Base-by-base conservation (phyloP, 164 flowering plant species). In the Sedum album region DNA sequence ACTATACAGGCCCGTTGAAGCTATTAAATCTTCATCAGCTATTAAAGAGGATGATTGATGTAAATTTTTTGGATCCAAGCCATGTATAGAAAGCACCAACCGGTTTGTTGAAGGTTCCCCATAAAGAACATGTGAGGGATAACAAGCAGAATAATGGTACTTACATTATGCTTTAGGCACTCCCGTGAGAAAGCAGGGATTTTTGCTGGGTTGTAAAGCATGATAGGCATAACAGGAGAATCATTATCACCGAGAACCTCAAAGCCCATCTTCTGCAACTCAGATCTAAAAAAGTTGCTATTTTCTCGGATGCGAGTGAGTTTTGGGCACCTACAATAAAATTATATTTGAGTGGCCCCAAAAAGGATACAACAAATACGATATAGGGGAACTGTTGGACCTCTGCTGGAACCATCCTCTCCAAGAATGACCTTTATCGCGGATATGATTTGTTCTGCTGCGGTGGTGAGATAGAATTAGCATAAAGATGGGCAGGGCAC, bases 171-270 rank as follows among this genome's bases (percentile, higher is more conserved):
- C 69, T 81, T 85, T 39, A 94, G 89, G 68, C 99, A 94, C 73
- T 88, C 94, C 63, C 97, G 88, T 85, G 70, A 89, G 96, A 72
- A 91, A 41, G 46, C 46, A 7, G 46, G 46, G 46, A 82, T 67
- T 80, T 84, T 42, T 79, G 96, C 90, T 15, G 99, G 99, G 77
- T 94, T 94, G 82, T 94, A 94, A 73, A 94, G 89, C 97, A 91
- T 94, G 72, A 94, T 90, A 6, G 99, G 99, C 97, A 94, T 94
- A 26, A 94, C 88, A 38, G 99, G 99, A 48, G 99, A 94, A 69
- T 94, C 99, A 69, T 91, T 90, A 76, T 94, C 99, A 61, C 99
- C 99, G 66, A 91, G 86, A 80, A 94, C 99, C 80, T 94, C 99
- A 78, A 94, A 91, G 6, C 99, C 99, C 99, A 90, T 88, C 71